Percentiles rank a stretch among this genome's conserved stretches.
Evolutionary conservation across 305 asterid genomes (phyloP).

Genomic region (Fraxinus sp.): DNA sequence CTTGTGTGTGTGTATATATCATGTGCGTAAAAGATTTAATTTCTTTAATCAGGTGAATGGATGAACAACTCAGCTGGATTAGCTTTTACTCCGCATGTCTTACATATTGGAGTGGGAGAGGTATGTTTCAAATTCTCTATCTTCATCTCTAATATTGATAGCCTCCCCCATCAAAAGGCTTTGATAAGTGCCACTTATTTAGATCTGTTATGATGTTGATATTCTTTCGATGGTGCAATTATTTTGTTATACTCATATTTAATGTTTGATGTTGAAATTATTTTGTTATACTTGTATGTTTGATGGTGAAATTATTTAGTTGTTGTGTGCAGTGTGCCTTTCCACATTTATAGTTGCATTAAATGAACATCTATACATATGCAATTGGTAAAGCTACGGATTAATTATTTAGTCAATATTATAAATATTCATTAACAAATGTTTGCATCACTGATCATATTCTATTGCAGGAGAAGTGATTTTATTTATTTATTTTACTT

Average conservation of each 20-base stretch:
- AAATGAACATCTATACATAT: not conserved
- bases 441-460: not conserved
- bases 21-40: not conserved
- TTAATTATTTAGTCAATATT: not conserved
- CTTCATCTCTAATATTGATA: not conserved
- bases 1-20: not conserved
- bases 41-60: slow-evolving; percentile 56
- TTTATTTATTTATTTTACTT: not conserved
- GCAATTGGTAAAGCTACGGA: not conserved
- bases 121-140: slow-evolving; percentile 23
- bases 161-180: not conserved
- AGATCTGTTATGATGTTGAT: not conserved
- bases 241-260: not conserved
- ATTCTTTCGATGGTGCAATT: not conserved
- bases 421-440: not conserved
- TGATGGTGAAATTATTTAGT: not conserved
- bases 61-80: slow-evolving; percentile 64
- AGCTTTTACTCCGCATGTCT: slow-evolving; percentile 62
- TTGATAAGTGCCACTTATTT: not conserved
- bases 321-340: not conserved
- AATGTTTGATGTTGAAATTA: no score
- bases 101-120: slow-evolving; percentile 54
- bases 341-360: not conserved
- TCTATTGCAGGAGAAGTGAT: not conserved
- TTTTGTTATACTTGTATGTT: not conserved